Percentiles rank a stretch among this genome's conserved stretches.
phyloP scores from a whole-genome alignment of 2,329 filamentous ascomycete genomes.

The Aspergillus hiratsukae region DNA sequence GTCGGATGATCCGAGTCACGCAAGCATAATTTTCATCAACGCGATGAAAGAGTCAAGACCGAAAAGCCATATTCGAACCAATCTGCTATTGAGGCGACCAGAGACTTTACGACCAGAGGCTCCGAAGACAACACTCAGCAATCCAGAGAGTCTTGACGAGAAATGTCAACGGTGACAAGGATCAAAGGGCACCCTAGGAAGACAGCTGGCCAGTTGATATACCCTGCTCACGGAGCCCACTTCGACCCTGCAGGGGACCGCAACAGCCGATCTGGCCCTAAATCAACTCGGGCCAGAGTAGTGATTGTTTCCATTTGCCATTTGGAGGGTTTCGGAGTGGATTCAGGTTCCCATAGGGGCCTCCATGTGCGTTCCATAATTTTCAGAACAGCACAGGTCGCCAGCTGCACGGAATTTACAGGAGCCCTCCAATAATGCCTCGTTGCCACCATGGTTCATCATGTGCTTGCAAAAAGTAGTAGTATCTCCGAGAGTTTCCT shows the following conservation, averaged over 20 bases:
- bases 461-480: slow-evolving; percentile 16
- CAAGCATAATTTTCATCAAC: neutral
- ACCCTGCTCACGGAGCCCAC: neutral
- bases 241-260: neutral
- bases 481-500: slow-evolving; percentile 17
- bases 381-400: neutral
- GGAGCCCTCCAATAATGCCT: slow-evolving; percentile 5
- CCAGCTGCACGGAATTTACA: neutral
- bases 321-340: neutral
- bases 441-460: neutral
- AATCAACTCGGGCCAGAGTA: neutral
- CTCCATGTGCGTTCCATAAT: neutral
- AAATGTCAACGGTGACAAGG: neutral
- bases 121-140: neutral
- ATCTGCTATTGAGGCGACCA: neutral
- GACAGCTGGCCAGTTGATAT: neutral
- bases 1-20: neutral
- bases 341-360: neutral
- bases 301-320: no score
- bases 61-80: neutral
- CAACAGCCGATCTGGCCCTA: neutral
- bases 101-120: neutral
- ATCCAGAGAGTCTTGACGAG: neutral
- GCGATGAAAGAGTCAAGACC: neutral
- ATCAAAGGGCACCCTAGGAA: neutral